Percentiles rank a stretch among this genome's conserved stretches.
Conservation (phyloP, 495 filamentous ascomycete genomes). For the Neurospora tetraspora region DNA sequence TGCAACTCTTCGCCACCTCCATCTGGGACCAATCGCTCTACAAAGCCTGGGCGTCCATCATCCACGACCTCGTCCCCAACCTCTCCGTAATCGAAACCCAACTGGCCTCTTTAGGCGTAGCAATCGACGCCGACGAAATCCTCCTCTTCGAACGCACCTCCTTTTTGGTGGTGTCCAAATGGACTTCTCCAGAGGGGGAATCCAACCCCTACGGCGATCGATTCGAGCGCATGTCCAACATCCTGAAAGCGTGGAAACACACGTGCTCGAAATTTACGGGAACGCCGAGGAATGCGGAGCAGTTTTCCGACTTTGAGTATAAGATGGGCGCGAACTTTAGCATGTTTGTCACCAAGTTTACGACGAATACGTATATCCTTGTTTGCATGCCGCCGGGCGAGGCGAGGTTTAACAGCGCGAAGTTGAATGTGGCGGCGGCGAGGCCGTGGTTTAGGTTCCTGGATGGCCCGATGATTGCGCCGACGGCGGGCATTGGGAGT, state of each 20-base stretch:
- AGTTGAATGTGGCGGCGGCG: conserved; percentile 80
- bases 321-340: conserved; percentile 58
- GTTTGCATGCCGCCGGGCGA: conserved; percentile 83
- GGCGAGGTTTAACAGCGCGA: conserved; percentile 75
- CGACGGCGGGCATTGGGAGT: background rate
- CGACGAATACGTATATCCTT: conserved; percentile 92
- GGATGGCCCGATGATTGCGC: conserved; percentile 26
- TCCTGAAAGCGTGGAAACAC: conserved; percentile 96
- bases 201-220: conserved; percentile 83
- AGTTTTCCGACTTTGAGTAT: conserved; percentile 45
- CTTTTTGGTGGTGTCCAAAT: conserved; percentile 84
- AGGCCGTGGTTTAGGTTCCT: conserved; percentile 62
- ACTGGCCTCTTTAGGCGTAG: conserved; percentile 62
- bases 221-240: conserved; percentile 89
- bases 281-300: conserved; percentile 45
- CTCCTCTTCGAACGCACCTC: conserved; percentile 93
- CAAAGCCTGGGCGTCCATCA: conserved; percentile 94
- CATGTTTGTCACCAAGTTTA: conserved; percentile 86
- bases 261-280: conserved; percentile 41
- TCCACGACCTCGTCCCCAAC: conserved; percentile 92
- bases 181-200: conserved; percentile 60
- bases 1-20: conserved; percentile 74
- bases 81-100: conserved; percentile 80
- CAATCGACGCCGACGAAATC: conserved; percentile 86
- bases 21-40: conserved; percentile 99